A percentile compares a stretch with the other conserved stretches of the same genome.
Evolutionary conservation across 257 asterid genomes (phyloP).

Genomic region (Petrea volubilis): DNA sequence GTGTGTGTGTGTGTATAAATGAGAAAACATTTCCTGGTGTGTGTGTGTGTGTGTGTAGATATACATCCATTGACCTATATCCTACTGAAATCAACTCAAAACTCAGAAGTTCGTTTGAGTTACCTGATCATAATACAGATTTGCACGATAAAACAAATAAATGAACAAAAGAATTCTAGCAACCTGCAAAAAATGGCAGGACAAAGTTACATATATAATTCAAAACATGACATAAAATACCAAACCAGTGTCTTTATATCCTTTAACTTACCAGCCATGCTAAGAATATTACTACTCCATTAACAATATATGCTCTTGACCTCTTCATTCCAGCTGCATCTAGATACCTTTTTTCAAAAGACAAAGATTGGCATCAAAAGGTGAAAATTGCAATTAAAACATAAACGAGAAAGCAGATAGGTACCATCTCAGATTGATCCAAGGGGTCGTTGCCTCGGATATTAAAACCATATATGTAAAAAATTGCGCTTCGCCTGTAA

Average conservation of each 20-base stretch:
- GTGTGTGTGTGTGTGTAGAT: not conserved
- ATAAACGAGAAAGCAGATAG: not conserved
- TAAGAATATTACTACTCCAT: constrained; percentile 65
- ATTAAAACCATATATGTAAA: constrained; percentile 64
- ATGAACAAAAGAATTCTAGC: constrained; percentile 70
- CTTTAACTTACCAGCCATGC: constrained; percentile 65
- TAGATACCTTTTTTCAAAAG: constrained; percentile 61
- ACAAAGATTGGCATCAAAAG: not conserved
- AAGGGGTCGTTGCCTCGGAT: constrained; percentile 90
- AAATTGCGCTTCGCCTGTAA: constrained; percentile 84
- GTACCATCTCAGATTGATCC: constrained; percentile 86
- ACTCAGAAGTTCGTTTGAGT: not conserved
- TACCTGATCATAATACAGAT: constrained; percentile 58
- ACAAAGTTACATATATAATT: too few species aligned
- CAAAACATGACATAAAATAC: too few species aligned
- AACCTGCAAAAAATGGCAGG: constrained; percentile 44
- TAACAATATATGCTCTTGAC: constrained; percentile 53
- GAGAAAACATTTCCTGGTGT: too few species aligned
- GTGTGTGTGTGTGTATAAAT: too few species aligned
- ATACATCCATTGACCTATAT: not conserved
- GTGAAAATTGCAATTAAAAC: not conserved
- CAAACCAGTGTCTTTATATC: not conserved
- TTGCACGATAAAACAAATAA: constrained; percentile 57
- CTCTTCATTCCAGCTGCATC: constrained; percentile 78
- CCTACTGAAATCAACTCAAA: not conserved